Base-by-base conservation (phyloP, 1,284 basidiomycete genomes). In the Puccinia novopanici region DNA sequence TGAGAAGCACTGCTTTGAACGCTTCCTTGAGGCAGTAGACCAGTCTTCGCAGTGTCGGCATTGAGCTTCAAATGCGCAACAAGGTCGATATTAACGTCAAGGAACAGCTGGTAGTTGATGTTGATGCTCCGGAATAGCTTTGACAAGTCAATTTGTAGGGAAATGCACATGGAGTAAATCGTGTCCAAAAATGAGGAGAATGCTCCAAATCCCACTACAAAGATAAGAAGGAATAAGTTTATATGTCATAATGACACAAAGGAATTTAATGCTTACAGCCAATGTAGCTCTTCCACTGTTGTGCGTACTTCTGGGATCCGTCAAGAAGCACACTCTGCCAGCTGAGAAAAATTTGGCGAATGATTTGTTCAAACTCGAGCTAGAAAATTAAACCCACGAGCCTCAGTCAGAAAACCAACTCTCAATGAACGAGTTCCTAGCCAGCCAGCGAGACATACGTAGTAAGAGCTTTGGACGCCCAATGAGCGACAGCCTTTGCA, bases 331-430 rank as follows among this genome's bases (percentile, higher is more conserved):
- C 61, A 22, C 37, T 42, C n/a, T 65, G 61, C 61, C 61, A 65
- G 22, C 61, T 65, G 2, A 65, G 5, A 45, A 65, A 65, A 42
- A 65, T 65, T 65, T 65, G 61, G 3, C 61, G 37, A 0, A 65
- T 65, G 19, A 65, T 65, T n/a, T 65, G 61, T 45, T 65, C 61
- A 42, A 65, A 65, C n/a, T 65, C 61, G 19, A 42, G 17, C 61
- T 65, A n/a, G 10, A 63, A 37, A 42, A 40, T n/a, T 3, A 45
- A 65, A 65, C 15, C 8, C 6, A 3, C 15, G n/a, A n/a, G 61
- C 61, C 8, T 30, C 10, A 55, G 52, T 22, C 52, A 19, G 5
- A 17, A 15, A 40, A 17, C 27, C 8, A 34, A 30, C 13, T 0
- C 30, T 48, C 45, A 48, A 13, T 48, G 17, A 48, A 19, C 45